phyloP scores from a whole-genome alignment of 192 early-diverging fungal genomes.

The Kappamyces sp. region DNA sequence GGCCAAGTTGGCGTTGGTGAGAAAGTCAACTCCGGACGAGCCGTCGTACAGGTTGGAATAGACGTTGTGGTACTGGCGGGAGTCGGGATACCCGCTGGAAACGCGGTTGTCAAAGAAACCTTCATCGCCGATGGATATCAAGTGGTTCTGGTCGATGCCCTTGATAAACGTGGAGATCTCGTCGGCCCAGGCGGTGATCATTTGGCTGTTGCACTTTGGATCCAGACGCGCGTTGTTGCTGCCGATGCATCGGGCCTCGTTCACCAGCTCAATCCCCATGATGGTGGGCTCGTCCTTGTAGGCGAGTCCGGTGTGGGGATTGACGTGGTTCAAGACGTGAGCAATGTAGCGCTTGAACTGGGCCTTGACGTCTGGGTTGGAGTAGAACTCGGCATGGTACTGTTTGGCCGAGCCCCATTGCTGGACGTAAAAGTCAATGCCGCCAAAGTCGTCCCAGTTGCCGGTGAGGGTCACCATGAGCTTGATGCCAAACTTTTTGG shows the following conservation, averaged over 20 bases:
- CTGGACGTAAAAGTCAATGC: slow-evolving; percentile 29
- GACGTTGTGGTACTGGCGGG: background rate
- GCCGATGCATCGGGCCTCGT: slow-evolving; percentile 31
- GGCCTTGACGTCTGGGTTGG: slow-evolving; percentile 14
- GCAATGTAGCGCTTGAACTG: slow-evolving; percentile 31
- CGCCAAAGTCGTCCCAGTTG: slow-evolving; percentile 39
- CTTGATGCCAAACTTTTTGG: slow-evolving; percentile 19
- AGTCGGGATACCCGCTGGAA: background rate
- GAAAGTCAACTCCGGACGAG: slow-evolving; percentile 28
- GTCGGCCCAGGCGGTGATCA: slow-evolving; percentile 26
- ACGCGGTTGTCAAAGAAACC: slow-evolving; percentile 24
- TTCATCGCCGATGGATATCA: slow-evolving; percentile 37
- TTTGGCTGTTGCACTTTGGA: slow-evolving; percentile 19
- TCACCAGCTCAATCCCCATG: slow-evolving; percentile 27
- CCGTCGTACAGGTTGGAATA: slow-evolving; percentile 25
- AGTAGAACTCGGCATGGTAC: slow-evolving; percentile 35
- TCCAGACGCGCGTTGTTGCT: slow-evolving; percentile 2
- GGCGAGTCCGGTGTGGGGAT: slow-evolving; percentile 27
- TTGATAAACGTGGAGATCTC: slow-evolving; percentile 32
- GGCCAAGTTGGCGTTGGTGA: slow-evolving; percentile 16
- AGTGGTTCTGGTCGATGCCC: slow-evolving; percentile 33
- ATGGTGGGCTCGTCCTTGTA: slow-evolving; percentile 39
- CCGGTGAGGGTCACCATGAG: slow-evolving; percentile 28
- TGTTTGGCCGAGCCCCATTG: slow-evolving; percentile 10
- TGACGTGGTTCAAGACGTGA: slow-evolving; percentile 25